Evolutionary conservation across 2,329 filamentous ascomycete species (phyloP).

Genomic region (Hypocreales sp.): DNA sequence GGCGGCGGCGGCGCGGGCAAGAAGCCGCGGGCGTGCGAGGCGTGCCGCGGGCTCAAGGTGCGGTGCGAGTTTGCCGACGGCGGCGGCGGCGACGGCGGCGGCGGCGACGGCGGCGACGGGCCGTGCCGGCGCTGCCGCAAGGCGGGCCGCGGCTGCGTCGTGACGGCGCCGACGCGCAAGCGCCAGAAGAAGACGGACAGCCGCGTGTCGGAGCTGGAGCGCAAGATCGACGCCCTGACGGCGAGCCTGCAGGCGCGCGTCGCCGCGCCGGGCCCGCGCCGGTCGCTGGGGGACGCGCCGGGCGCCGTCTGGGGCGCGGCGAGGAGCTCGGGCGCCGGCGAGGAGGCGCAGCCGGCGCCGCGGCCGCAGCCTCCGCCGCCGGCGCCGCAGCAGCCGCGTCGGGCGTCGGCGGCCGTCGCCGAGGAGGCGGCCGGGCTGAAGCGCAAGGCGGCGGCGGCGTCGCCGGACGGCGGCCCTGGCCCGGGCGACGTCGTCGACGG

Average conservation of each 20-base stretch:
- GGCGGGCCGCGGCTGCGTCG: slow-evolving; percentile 60
- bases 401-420: neutral
- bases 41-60: slow-evolving; percentile 63
- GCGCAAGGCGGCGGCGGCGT: slow-evolving; percentile 10
- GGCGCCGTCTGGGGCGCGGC: neutral
- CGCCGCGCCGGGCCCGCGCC: slow-evolving; percentile 2
- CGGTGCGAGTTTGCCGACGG: slow-evolving; percentile 75
- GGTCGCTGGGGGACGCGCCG: neutral
- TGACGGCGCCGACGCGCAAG: slow-evolving; percentile 61
- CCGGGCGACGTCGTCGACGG: slow-evolving; percentile 38
- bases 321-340: too few species aligned
- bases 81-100: too few species aligned
- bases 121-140: slow-evolving; percentile 67
- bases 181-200: slow-evolving; percentile 86
- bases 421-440: slow-evolving; percentile 11
- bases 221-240: slow-evolving; percentile 80
- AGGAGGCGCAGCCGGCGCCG: neutral
- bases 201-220: slow-evolving; percentile 77
- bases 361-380: too few species aligned
- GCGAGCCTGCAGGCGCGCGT: slow-evolving; percentile 52
- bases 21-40: slow-evolving; percentile 58
- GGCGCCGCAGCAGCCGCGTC: neutral
- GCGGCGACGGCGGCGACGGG: slow-evolving; percentile 40
- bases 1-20: slow-evolving; percentile 34
- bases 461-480: neutral